Base-by-base conservation (phyloP, 225 moss, liverwort and hornwort genomes). In the Polytrichum formosum region DNA sequence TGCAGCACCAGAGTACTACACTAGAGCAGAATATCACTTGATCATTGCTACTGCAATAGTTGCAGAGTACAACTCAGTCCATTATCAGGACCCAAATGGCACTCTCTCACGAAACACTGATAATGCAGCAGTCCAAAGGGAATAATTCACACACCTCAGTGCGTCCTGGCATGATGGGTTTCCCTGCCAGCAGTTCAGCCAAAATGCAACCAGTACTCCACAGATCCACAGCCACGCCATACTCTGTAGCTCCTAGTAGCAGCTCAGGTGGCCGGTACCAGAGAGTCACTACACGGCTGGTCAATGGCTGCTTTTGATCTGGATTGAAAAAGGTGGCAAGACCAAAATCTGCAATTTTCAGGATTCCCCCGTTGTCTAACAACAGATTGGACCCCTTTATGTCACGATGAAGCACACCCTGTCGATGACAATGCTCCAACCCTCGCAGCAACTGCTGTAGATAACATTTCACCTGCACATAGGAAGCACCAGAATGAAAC, bases 121-220 rank as follows among this genome's bases (percentile, higher is more conserved):
- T 37, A 37, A 9, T 10, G 10, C 10, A 10, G 1, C 9, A 9
- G 10, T 10, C 2, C 37, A 65, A 30, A 54, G 9, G 26, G 23
- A 26, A 61, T 17, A 69, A 56, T 70, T 70, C 66, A 61, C 70
- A 54, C 79, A 98, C 98, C 98, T 98, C 98, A 69, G 98, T 98
- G 61, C 98, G 90, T 29, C 98, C 98, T 20, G 98, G 98, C 98
- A 98, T 98, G 17, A 98, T 98, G 25, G 98, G 98, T 70, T 98
- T 98, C 22, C 98, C 98, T 55, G 94, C 94, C 29, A 98, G 85
- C n/a, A 98, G 74, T 72, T 98, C 98, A 27, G 98, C 98, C 72
- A 98, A 62, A 65, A 98, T 98, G 78, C 98, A 98, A 62, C 98
- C 98, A 18, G 98, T 98, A 68, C 98, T 98, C 98, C 98, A 98